Conservation (phyloP, 163 green algal genomes). For the Volvox carteri region DNA sequence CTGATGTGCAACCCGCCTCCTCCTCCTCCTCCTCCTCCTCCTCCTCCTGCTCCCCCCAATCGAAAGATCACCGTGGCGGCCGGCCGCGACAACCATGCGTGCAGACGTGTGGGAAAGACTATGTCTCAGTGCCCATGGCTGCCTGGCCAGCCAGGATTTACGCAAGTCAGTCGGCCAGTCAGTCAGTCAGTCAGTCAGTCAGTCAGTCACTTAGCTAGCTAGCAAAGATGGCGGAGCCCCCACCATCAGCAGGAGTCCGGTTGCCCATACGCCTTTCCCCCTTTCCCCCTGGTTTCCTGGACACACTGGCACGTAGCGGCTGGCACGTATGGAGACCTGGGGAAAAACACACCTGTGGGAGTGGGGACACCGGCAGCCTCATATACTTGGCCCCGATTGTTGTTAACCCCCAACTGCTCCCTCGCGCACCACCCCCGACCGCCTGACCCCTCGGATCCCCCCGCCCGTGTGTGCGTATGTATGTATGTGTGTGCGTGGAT, state of each 20-base stretch:
- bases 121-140: neutral
- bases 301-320: neutral
- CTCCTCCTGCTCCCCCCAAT: neutral
- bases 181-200: neutral
- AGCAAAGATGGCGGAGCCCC: no score
- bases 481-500: no score
- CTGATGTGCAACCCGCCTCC: neutral
- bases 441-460: no score
- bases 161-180: neutral
- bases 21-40: neutral
- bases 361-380: no score
- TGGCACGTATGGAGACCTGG: neutral
- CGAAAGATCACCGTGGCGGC: neutral
- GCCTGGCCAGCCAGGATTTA: neutral
- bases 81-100: neutral
- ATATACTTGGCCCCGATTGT: neutral
- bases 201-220: neutral
- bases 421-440: no score
- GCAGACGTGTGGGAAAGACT: neutral
- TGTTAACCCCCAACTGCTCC: no score
- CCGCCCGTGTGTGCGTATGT: neutral
- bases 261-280: neutral
- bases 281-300: neutral
- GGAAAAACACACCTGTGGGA: no score
- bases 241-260: no score